Evolutionary conservation across 306 rosid species (phyloP), one percentile per base, ranked within the genome.

Genomic region (Crotalaria pallida): DNA sequence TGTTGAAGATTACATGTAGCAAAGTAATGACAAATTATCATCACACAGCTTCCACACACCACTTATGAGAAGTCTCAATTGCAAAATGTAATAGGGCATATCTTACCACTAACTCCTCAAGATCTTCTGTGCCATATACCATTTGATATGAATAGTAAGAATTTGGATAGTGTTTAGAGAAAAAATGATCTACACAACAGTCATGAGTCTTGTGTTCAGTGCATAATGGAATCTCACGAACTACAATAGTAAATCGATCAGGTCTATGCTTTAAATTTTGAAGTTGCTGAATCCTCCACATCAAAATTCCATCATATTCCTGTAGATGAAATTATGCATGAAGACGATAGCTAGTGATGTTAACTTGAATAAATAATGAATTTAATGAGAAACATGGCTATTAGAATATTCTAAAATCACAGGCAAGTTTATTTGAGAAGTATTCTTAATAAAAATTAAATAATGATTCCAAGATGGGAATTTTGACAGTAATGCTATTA

Each of bases 181-280:
- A 90, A 79, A 88, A 90, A 76, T 90, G 91, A 52, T 88, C 87
- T 58, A 86, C 86, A 65, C 50, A 84, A 73, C 97, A 88, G 45
- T 84, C 89, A 0, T 12, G 84, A 43, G 87, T 84, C 78, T 80
- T 82, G 80, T 90, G 92, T 69, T 90, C 78, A n/a, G 1, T 34
- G 81, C 98, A 90, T 34, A 85, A 48, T 16, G 97, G 98, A 86
- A 93, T 82, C 81, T 87, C 92, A 17, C 89, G 88, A 81, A 87
- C 96, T 24, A 88, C 51, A 53, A 90, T 74, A 22, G 96, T 90
- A 77, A 87, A 93, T 67, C 79, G 98, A 73, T 93, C 91, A 17
- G 98, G 87, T 50, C 83, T 87, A 68, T 87, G 71, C 78, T 83
- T 87, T 33, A 77, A 73, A 52, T 68, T 86, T 58, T 64, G 85